Evolutionary conservation across 768 basidiomycete genomes (phyloP).

Genomic region (Tephrocybe rancida): DNA sequence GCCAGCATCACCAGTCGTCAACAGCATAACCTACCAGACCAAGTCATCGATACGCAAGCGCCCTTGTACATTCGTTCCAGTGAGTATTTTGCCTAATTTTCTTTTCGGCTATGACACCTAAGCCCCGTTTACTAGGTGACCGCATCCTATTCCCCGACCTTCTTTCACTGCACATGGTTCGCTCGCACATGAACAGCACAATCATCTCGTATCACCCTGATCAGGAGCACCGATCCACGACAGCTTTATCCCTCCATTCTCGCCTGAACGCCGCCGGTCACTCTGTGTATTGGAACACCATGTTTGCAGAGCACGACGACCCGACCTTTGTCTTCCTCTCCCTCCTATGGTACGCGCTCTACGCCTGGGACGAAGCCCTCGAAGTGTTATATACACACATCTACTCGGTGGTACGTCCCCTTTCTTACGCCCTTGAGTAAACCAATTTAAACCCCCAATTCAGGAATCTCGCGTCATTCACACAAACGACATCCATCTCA

Average conservation of each 20-base stretch:
- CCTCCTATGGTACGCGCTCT: slow-evolving; percentile 60
- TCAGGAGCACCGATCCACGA: slow-evolving; percentile 32
- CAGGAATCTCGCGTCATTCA: slow-evolving; percentile 50
- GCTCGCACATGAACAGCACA: slow-evolving; percentile 36
- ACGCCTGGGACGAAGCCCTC: slow-evolving; percentile 62
- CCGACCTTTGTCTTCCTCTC: slow-evolving; percentile 58
- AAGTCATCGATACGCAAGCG: slow-evolving; percentile 54
- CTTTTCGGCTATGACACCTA: not conserved
- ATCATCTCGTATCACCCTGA: slow-evolving; percentile 47
- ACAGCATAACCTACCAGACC: slow-evolving; percentile 19
- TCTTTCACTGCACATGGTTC: slow-evolving; percentile 57
- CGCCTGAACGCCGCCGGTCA: slow-evolving; percentile 39
- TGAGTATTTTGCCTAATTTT: slow-evolving; percentile 16
- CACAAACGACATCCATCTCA: slow-evolving; percentile 43
- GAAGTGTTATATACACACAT: slow-evolving; percentile 55
- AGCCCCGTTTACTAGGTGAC: slow-evolving; percentile 22
- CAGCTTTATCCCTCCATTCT: slow-evolving; percentile 34
- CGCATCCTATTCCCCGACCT: slow-evolving; percentile 45
- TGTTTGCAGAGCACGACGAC: slow-evolving; percentile 43
- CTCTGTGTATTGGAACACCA: slow-evolving; percentile 48
- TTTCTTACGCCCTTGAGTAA: slow-evolving; percentile 13
- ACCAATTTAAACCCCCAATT: not conserved
- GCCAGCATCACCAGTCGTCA: slow-evolving; percentile 11
- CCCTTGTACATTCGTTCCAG: slow-evolving; percentile 43
- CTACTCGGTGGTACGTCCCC: slow-evolving; percentile 40